Percentiles rank a stretch among this genome's conserved stretches.
These are phyloP conservation scores for Eucalyptus erythrocorys DNA, from an alignment of 345 rosid genomes.

Conservation along the genomic window DNA sequence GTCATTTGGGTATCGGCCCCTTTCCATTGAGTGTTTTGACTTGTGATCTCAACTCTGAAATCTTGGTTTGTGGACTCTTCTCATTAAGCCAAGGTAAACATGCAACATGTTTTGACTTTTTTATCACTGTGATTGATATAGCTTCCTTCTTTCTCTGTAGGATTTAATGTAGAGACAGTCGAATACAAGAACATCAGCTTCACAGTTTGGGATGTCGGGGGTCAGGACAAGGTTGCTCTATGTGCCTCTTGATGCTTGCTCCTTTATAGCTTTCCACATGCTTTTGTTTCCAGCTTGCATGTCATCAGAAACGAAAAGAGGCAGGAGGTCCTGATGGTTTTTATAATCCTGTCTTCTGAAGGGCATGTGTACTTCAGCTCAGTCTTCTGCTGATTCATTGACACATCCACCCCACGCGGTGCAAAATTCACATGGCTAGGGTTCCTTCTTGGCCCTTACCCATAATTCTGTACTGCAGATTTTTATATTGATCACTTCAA, in stretches of 20 bases:
- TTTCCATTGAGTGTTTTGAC: background rate
- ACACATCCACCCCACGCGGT: background rate
- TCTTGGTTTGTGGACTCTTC: background rate
- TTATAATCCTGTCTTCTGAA: background rate
- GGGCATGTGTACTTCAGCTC: background rate
- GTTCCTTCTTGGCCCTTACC: background rate
- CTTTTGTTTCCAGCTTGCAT: background rate
- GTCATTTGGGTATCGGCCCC: background rate
- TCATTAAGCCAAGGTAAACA: background rate
- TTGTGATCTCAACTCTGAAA: background rate
- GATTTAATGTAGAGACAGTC: conserved; percentile 89
- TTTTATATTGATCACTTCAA: background rate
- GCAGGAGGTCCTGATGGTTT: background rate
- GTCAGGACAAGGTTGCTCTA: conserved; percentile 71
- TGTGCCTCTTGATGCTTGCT: background rate
- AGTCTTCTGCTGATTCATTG: background rate
- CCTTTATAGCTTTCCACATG: background rate
- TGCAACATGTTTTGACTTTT: background rate
- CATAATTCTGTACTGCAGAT: background rate
- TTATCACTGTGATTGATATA: background rate
- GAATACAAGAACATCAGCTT: conserved; percentile 93
- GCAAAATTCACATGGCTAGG: background rate
- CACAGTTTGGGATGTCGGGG: conserved; percentile 92
- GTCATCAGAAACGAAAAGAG: background rate
- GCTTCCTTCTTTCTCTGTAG: conserved; percentile 15